Evolutionary conservation across 768 basidiomycete species (phyloP).

Genomic region (Boletus sensibilis): DNA sequence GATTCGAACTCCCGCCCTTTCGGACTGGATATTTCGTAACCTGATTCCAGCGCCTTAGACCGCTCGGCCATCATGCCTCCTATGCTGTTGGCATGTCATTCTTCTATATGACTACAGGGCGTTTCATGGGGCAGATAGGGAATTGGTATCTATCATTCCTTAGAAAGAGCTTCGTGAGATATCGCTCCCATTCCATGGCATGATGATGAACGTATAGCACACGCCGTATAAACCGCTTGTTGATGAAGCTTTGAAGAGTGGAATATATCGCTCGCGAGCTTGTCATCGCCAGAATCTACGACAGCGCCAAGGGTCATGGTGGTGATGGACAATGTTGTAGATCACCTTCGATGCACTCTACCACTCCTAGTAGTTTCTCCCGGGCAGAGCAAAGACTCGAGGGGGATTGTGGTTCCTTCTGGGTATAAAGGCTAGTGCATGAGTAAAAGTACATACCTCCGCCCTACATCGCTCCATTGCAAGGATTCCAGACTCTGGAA

Average conservation of each 20-base stretch:
- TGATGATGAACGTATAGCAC: no score
- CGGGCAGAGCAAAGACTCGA: neutral
- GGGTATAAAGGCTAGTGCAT: neutral
- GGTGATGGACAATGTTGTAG: neutral
- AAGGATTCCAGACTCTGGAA: neutral
- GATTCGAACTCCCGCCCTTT: constrained; percentile 37
- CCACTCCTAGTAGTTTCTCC: neutral
- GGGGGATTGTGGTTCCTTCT: neutral
- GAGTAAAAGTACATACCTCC: neutral
- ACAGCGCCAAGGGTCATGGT: neutral
- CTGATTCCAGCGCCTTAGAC: constrained; percentile 61
- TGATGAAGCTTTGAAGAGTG: no score
- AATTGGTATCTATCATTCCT: no score
- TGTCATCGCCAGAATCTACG: neutral
- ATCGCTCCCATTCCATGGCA: neutral
- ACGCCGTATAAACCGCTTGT: no score
- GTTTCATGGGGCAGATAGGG: no score
- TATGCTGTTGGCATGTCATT: accelerated
- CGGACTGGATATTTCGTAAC: constrained; percentile 31
- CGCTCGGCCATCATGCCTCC: constrained; percentile 51
- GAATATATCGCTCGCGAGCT: neutral
- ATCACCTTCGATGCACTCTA: neutral
- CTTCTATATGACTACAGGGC: neutral
- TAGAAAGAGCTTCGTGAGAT: no score
- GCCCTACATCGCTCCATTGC: neutral